Percentiles rank a stretch among this genome's conserved stretches.
Conservation (phyloP, 2,329 filamentous ascomycete genomes). For the Monilinia fructicola region DNA sequence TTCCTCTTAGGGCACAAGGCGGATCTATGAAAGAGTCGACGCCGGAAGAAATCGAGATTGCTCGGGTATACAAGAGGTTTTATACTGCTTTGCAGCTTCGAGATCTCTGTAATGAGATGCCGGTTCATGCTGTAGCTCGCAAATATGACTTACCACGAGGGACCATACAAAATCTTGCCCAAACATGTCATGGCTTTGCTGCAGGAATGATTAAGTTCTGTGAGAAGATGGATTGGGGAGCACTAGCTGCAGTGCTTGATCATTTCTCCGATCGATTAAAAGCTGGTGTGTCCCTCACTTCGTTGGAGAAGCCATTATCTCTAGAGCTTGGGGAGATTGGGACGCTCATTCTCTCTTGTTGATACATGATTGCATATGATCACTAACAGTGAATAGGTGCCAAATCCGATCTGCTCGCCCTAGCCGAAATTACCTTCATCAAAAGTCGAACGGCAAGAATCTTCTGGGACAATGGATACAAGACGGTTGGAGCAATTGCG, state of each 20-base stretch:
- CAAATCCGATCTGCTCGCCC: constrained; percentile 65
- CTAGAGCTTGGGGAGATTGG: background rate
- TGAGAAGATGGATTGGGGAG: constrained; percentile 72
- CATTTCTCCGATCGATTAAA: constrained; percentile 74
- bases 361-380: background rate
- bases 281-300: constrained; percentile 44
- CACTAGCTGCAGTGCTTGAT: constrained; percentile 69
- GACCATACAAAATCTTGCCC: constrained; percentile 68
- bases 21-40: constrained; percentile 63
- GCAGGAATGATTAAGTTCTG: constrained; percentile 80
- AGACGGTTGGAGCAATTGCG: constrained; percentile 64
- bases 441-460: constrained; percentile 74
- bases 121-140: constrained; percentile 65
- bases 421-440: constrained; percentile 71
- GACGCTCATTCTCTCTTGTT: background rate
- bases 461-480: constrained; percentile 76
- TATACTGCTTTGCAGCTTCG: constrained; percentile 76
- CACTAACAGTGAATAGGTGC: constrained; percentile 50
- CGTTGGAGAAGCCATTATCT: background rate
- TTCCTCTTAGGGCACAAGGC: constrained; percentile 59
- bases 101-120: constrained; percentile 74
- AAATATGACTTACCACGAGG: constrained; percentile 72
- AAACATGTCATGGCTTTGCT: constrained; percentile 76
- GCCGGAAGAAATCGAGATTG: constrained; percentile 57
- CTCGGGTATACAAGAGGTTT: constrained; percentile 68